These are phyloP conservation scores for Neotropicomus parvogracilis DNA, from an alignment of 1,284 basidiomycete species.

Conservation along the genomic window DNA sequence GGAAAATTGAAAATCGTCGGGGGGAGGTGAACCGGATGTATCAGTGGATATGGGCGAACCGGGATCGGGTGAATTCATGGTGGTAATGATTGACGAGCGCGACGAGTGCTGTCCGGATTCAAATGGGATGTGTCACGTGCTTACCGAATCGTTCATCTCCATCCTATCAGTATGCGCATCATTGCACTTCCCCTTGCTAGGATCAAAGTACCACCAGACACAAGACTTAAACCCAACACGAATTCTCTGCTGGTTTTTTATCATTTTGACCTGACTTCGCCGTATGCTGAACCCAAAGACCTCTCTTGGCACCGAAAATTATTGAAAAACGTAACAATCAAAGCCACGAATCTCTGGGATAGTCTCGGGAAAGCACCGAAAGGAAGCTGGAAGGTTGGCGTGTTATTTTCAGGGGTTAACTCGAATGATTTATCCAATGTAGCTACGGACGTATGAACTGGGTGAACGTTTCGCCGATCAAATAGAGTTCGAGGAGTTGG, in stretches of 20 bases:
- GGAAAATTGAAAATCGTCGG: constrained; percentile 33
- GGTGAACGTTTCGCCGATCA: constrained; percentile 67
- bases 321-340: constrained; percentile 45
- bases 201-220: constrained; percentile 12
- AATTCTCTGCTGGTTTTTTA: constrained; percentile 40
- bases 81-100: not conserved
- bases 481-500: constrained; percentile 74
- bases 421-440: constrained; percentile 6
- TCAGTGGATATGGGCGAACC: constrained; percentile 35
- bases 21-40: constrained; percentile 34
- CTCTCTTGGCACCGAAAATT: constrained; percentile 19
- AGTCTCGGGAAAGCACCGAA: constrained; percentile 59
- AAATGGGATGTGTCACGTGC: constrained; percentile 23
- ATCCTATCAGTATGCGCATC: constrained; percentile 39
- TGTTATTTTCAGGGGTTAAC: not conserved
- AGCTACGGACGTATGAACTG: constrained; percentile 57
- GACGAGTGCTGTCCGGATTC: not conserved
- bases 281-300: constrained; percentile 5
- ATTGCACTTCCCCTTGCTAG: constrained; percentile 44
- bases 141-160: not conserved
- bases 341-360: constrained; percentile 56
- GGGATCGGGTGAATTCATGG: constrained; percentile 35
- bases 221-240: constrained; percentile 12
- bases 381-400: constrained; percentile 65
- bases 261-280: constrained; percentile 39